Evolutionary conservation across 768 basidiomycete genomes (phyloP), one percentile per base, ranked within the genome.

Genomic region (Daedalea quercina): DNA sequence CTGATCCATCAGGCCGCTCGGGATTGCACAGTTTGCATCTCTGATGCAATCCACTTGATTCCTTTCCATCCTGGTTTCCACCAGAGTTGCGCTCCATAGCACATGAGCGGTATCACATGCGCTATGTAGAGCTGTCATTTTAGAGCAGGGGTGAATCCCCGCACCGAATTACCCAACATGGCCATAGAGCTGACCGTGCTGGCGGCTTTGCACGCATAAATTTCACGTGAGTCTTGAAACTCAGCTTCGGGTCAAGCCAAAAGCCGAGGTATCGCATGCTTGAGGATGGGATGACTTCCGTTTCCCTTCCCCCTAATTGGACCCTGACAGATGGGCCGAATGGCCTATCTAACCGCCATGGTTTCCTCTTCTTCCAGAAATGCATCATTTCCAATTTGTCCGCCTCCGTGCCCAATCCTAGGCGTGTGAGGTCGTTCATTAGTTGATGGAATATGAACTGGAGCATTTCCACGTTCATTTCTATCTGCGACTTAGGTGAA

Each of bases 41-140:
- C 47, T 1, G 42, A 28, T 4, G 46, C 3, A n/a, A 41, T 41
- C 44, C 44, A 54, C 48, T 56, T 52, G 6, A 44, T 23, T 6
- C 54, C 47, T 20, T 48, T 50, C 44, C 54, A 52, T 1, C 33
- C n/a, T 8, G 58, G 58, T 11, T 47, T 15, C 58, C 59, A 62
- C 61, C 61, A 63, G 2, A 63, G 53, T 22, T 54, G 53, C 0
- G 50, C 50, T 1, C 62, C 60, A 24, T 63, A 63, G 11, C 46
- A 44, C 52, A 62, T 53, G 13, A 62, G 33, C 2, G 58, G 61
- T 2, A 62, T 13, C 1, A 60, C 49, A 35, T 56, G 55, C 8
- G 52, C 35, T 43, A 58, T 53, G 35, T 60, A 62, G 2, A 62
- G 51, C n/a, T 41, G 41, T 19, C 61, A 15, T 42, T 55, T 53